Evolutionary conservation across 805 yeast genomes (phyloP).

Genomic region (Teunomyces tritomae): DNA sequence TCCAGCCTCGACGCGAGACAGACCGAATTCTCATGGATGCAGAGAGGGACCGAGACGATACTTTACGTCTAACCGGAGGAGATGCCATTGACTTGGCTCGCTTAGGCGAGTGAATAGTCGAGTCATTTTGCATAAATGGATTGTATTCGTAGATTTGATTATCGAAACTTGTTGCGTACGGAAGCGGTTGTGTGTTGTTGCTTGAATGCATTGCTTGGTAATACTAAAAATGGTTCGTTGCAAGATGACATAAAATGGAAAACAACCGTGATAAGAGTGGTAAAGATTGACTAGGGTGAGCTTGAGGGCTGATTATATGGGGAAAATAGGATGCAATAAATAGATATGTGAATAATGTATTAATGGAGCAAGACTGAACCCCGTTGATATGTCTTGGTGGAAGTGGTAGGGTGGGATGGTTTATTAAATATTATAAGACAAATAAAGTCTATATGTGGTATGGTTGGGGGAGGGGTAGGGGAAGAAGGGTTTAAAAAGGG

Average conservation of each 20-base stretch:
- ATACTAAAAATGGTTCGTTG: background rate
- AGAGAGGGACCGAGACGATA: background rate
- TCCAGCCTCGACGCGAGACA: background rate
- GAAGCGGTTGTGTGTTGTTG: constrained; percentile 25
- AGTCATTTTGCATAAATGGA: constrained; percentile 10
- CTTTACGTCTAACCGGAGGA: background rate
- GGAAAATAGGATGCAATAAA: background rate
- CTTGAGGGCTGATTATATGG: background rate
- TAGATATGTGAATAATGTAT: background rate
- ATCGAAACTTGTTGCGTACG: constrained; percentile 14
- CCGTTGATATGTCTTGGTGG: background rate
- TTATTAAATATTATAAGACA: background rate
- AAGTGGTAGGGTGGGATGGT: background rate
- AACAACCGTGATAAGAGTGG: constrained; percentile 5
- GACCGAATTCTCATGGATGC: constrained; percentile 1
- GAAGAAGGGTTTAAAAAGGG: background rate
- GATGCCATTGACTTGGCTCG: constrained; percentile 3
- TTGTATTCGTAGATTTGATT: constrained; percentile 22
- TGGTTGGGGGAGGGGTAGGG: background rate
- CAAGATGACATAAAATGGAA: constrained; percentile 6
- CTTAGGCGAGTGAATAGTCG: constrained; percentile 5
- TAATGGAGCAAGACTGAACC: background rate
- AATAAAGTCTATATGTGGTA: background rate
- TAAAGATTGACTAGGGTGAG: constrained; percentile 29
- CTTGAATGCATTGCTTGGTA: constrained; percentile 9